Evolutionary conservation across 441 rosid genomes (phyloP), one percentile per base, ranked within the genome.

Genomic region (Populus hybrid): DNA sequence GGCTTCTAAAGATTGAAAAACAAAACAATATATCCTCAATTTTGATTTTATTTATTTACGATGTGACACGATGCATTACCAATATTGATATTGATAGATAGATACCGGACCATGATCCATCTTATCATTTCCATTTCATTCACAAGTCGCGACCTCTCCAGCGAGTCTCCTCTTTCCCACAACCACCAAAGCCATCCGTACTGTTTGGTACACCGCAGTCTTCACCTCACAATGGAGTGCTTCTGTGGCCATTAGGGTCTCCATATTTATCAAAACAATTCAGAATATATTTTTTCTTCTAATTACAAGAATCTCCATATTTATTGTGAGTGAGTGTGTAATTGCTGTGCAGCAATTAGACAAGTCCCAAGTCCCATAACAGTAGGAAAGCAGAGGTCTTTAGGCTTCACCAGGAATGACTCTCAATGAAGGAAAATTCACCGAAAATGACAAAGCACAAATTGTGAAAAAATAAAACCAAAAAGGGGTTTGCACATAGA

Each of bases 21-120:
- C 10, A 75, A 24, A 65, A 24, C 9, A 6, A 9, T 2, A 34
- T 26, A 9, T 2, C 46, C 2, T 8, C 21, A 32, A 26, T 65
- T 24, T 21, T 42, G 61, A 54, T 21, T 8, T 7, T 26, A 18
- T 40, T 16, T 28, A 75, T 10, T 9, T n/a, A 42, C 8, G 28
- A 69, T 34, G 1, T 26, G 59, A 24, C 24, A 16, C 3, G 68
- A 34, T 32, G 20, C 5, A 68, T 9, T 18, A 57, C 16, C 73
- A 36, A 20, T 34, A 11, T 9, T 38, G 32, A 30, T 30, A 30
- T 30, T 30, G 32, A 30, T 30, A 30, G 75, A 76, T 50, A 12
- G 78, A 69, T 4, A 76, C 35, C n/a, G 67, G 70, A 70, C 81
- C 77, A 73, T 54, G 70, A 61, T 69, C 75, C 67, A 64, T 79